These are phyloP conservation scores for Russula ochroleuca DNA, from an alignment of 768 basidiomycete species.

Conservation along the genomic window DNA sequence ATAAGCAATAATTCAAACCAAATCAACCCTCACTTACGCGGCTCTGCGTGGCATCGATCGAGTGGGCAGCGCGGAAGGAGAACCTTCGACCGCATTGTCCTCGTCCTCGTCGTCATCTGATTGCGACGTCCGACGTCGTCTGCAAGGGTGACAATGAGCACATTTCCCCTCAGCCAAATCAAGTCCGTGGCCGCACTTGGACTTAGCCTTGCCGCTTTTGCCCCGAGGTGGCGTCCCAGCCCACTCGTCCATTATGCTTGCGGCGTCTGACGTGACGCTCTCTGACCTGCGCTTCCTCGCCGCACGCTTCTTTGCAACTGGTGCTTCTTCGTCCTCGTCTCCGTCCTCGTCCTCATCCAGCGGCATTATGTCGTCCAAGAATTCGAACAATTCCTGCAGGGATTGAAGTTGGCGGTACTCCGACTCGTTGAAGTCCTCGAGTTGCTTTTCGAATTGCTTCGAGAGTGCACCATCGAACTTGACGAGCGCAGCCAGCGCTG, in stretches of 20 bases:
- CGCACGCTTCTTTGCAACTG: constrained; percentile 38
- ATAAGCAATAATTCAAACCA: constrained; percentile 37
- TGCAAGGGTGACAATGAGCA: constrained; percentile 29
- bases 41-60: constrained; percentile 53
- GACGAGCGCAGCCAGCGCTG: constrained; percentile 62
- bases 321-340: constrained; percentile 36
- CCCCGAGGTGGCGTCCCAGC: constrained; percentile 28
- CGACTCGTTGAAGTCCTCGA: constrained; percentile 68
- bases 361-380: constrained; percentile 68
- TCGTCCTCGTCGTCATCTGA: constrained; percentile 45
- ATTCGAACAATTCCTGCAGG: constrained; percentile 60
- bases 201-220: constrained; percentile 37
- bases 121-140: constrained; percentile 53
- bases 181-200: constrained; percentile 31
- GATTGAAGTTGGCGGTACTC: constrained; percentile 62
- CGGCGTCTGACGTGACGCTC: constrained; percentile 48
- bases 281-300: constrained; percentile 53
- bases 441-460: constrained; percentile 68
- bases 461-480: constrained; percentile 62
- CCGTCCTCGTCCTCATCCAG: constrained; percentile 55
- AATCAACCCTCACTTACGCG: constrained; percentile 43
- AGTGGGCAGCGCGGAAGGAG: constrained; percentile 41
- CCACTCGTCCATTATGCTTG: constrained; percentile 37
- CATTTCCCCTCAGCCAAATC: neutral
- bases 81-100: constrained; percentile 33